Percentiles rank a stretch among this genome's conserved stretches.
Conservation (phyloP, 1,139 yeast species). For the Candida frijolesensis region DNA sequence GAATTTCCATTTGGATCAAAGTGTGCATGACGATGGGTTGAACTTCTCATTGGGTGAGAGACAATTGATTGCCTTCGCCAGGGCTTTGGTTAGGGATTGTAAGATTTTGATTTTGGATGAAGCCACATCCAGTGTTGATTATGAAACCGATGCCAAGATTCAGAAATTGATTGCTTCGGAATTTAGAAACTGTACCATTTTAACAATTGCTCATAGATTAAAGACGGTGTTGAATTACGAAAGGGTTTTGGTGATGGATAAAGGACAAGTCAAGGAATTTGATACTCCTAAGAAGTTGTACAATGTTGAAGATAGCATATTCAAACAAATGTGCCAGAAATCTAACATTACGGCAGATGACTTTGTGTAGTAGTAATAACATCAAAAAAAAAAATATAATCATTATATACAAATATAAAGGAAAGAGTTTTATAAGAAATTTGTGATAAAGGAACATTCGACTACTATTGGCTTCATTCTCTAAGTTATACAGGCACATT, state of each 20-base stretch:
- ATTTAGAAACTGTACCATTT: slow-evolving; percentile 38
- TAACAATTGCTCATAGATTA: slow-evolving; percentile 46
- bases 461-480: too few relatives aligned
- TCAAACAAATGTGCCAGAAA: slow-evolving; percentile 63
- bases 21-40: slow-evolving; percentile 42
- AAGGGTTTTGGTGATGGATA: slow-evolving; percentile 40
- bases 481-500: too few relatives aligned
- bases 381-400: too few relatives aligned
- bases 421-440: too few relatives aligned
- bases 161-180: slow-evolving; percentile 37
- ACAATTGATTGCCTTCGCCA: slow-evolving; percentile 43
- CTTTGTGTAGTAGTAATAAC: slow-evolving; percentile 14
- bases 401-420: too few relatives aligned
- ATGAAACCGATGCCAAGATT: slow-evolving; percentile 42
- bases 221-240: slow-evolving; percentile 42
- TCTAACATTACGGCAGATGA: slow-evolving; percentile 44
- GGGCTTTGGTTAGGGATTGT: slow-evolving; percentile 42
- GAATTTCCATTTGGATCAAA: slow-evolving; percentile 38
- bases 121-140: slow-evolving; percentile 48
- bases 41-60: slow-evolving; percentile 46
- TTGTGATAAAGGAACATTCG: too few relatives aligned
- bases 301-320: slow-evolving; percentile 20
- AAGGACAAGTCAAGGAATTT: slow-evolving; percentile 61
- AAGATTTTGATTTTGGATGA: slow-evolving; percentile 43
- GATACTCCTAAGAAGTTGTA: slow-evolving; percentile 50